These are phyloP conservation scores for Colletotrichum sublineola DNA, from an alignment of 2,329 filamentous ascomycete genomes.

Conservation along the genomic window DNA sequence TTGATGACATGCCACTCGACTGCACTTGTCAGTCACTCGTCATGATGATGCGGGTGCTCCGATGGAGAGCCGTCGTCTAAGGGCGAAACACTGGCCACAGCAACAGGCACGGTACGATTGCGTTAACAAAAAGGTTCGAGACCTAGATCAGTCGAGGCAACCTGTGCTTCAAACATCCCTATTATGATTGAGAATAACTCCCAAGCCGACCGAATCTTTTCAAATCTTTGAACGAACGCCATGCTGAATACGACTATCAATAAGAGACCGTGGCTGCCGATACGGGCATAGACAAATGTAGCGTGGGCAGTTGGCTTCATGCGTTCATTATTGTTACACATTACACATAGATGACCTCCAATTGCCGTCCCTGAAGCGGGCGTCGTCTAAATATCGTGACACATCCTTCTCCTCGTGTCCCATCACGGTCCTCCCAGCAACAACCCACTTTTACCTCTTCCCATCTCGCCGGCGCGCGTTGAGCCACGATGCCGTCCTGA, in stretches of 20 bases:
- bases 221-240: background rate
- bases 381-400: slow-evolving; percentile 15
- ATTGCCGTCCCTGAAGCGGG: slow-evolving; percentile 8
- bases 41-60: no score
- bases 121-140: no score
- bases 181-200: no score
- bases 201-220: background rate
- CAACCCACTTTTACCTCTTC: background rate
- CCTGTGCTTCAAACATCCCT: no score
- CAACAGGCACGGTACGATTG: no score
- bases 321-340: slow-evolving; percentile 34
- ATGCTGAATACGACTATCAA: background rate
- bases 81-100: no score
- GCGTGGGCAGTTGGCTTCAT: background rate
- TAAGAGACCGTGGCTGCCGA: background rate
- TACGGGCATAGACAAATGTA: background rate
- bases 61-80: no score
- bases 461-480: background rate
- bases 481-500: background rate
- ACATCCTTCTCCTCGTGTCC: slow-evolving; percentile 1
- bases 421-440: slow-evolving; percentile 1
- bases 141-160: no score
- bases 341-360: slow-evolving; percentile 23
- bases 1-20: no score
- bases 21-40: no score